Percentiles rank a stretch among this genome's conserved stretches.
These are phyloP conservation scores for Fonsecaea pedrosoi DNA, from an alignment of 2,329 filamentous ascomycete species.

Conservation along the genomic window DNA sequence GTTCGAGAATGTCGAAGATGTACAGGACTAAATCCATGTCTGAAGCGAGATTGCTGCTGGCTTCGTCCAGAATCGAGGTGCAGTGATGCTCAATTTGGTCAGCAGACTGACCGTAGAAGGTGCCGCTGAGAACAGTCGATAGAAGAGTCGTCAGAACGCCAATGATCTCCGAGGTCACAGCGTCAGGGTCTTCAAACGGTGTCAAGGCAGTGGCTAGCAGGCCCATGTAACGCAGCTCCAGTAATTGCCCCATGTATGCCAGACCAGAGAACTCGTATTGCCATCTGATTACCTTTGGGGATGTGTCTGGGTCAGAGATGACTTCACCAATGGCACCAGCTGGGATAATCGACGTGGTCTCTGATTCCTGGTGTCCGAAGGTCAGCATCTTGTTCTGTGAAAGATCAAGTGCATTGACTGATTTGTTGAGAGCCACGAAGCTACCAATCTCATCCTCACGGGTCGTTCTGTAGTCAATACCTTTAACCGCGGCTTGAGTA, in stretches of 20 bases:
- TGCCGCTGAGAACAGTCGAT: slow-evolving; percentile 44
- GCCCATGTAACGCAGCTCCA: slow-evolving; percentile 57
- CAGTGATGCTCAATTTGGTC: slow-evolving; percentile 45
- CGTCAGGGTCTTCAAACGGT: slow-evolving; percentile 60
- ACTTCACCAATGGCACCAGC: slow-evolving; percentile 60
- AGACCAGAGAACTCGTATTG: slow-evolving; percentile 77
- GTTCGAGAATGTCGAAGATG: slow-evolving; percentile 84
- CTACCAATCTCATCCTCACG: slow-evolving; percentile 88
- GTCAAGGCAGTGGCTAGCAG: slow-evolving; percentile 55
- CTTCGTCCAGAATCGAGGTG: slow-evolving; percentile 56
- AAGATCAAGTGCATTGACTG: slow-evolving; percentile 59
- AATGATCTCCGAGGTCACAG: slow-evolving; percentile 75
- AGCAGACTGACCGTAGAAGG: slow-evolving; percentile 37
- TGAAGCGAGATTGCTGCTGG: slow-evolving; percentile 56
- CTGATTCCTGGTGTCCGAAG: slow-evolving; percentile 39
- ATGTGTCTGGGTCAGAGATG: slow-evolving; percentile 76
- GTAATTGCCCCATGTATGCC: slow-evolving; percentile 75
- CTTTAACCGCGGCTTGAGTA: slow-evolving; percentile 75
- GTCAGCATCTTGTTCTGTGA: slow-evolving; percentile 40
- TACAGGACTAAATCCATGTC: slow-evolving; percentile 76
- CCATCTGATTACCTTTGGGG: slow-evolving; percentile 75
- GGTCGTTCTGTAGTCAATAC: slow-evolving; percentile 78
- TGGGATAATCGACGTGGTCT: slow-evolving; percentile 30
- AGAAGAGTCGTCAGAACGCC: slow-evolving; percentile 75
- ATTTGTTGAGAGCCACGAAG: slow-evolving; percentile 68